phyloP scores from a whole-genome alignment of 768 basidiomycete genomes.

The Pholiota microspora region DNA sequence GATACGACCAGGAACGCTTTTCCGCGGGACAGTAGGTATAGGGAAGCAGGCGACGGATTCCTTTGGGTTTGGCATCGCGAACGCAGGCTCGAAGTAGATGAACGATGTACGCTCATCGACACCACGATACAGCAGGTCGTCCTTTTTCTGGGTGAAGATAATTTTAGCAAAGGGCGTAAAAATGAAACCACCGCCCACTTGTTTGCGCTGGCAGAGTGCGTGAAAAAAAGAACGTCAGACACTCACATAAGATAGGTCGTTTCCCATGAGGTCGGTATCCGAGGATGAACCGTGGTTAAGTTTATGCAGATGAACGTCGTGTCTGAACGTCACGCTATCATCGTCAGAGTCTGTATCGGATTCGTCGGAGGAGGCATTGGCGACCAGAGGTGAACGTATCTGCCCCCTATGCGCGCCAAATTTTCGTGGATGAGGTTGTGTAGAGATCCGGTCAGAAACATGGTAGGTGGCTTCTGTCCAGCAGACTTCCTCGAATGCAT shows the following conservation, averaged over 20 bases:
- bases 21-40: conserved; percentile 17
- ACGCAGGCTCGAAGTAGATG: conserved; percentile 19
- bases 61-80: conserved; percentile 19
- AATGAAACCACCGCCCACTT: background rate
- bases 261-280: conserved; percentile 13
- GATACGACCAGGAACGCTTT: conserved; percentile 20
- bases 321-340: conserved; percentile 23
- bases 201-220: background rate
- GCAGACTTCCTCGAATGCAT: conserved; percentile 35
- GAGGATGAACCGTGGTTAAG: conserved; percentile 13
- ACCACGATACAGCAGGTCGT: conserved; percentile 16
- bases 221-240: background rate
- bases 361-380: conserved; percentile 20
- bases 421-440: conserved; percentile 6
- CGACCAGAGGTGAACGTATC: conserved; percentile 14
- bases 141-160: conserved; percentile 4
- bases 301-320: conserved; percentile 8
- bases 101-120: conserved; percentile 21
- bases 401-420: conserved; percentile 4
- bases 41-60: conserved; percentile 29
- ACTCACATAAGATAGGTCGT: conserved; percentile 18
- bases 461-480: conserved; percentile 27
- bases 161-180: background rate
- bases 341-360: conserved; percentile 27
- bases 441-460: background rate